A percentile compares a stretch with the other conserved stretches of the same genome.
Conservation (phyloP, 345 rosid species). For the Carallia brachiata region DNA sequence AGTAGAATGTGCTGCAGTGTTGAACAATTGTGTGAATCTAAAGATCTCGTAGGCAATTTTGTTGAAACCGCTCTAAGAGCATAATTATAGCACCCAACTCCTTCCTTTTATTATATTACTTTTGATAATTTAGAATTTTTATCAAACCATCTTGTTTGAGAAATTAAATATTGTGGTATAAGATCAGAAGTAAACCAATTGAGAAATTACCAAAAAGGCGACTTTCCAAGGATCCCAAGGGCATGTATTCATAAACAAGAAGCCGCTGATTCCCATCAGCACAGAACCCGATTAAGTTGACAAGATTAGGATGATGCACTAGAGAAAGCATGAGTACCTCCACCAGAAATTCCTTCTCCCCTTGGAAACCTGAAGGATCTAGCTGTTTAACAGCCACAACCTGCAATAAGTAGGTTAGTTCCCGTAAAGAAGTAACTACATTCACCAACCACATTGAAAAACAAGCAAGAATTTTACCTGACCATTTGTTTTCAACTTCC, state of each 20-base stretch:
- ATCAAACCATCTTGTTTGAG: too few species aligned
- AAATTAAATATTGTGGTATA: background rate
- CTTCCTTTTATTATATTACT: too few species aligned
- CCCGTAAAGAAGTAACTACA: background rate
- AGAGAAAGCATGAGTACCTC: constrained; percentile 84
- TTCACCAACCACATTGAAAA: background rate
- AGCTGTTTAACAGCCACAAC: constrained; percentile 70
- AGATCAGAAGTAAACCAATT: background rate
- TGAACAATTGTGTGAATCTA: too few species aligned
- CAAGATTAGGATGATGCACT: constrained; percentile 64
- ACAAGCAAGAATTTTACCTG: constrained; percentile 41
- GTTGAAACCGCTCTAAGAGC: too few species aligned
- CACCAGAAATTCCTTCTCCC: constrained; percentile 75
- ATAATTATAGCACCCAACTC: too few species aligned
- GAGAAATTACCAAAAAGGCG: constrained; percentile 36
- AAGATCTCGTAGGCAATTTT: too few species aligned
- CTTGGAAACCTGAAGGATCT: constrained; percentile 60
- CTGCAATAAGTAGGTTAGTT: constrained; percentile 24
- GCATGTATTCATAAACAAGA: constrained; percentile 70
- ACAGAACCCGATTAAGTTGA: constrained; percentile 65
- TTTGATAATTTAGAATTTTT: too few species aligned
- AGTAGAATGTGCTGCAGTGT: too few species aligned
- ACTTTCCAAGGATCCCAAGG: constrained; percentile 68
- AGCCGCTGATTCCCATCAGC: constrained; percentile 76
- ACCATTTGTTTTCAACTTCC: constrained; percentile 39